Conservation (phyloP, 208 protist genomes). For the Wallacemonas sp. region DNA sequence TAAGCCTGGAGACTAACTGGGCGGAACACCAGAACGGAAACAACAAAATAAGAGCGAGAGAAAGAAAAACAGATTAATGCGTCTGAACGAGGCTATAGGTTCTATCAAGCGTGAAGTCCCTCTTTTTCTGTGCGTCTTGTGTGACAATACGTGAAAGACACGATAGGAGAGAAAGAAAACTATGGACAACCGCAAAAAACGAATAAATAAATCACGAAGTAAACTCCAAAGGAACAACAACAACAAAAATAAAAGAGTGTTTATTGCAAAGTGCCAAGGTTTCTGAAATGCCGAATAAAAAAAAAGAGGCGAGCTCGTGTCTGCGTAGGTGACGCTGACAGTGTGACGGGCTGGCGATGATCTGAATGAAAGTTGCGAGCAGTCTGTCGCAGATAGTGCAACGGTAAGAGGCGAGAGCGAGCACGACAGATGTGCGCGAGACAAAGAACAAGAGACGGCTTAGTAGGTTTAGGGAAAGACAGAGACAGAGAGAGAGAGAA, state of each 20-base stretch:
- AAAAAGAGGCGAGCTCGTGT: too few relatives aligned
- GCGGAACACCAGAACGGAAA: not conserved
- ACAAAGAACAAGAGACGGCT: not conserved
- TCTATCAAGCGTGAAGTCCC: not conserved
- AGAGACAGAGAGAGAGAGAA: not conserved
- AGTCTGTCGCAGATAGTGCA: too few relatives aligned
- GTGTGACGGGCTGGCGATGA: too few relatives aligned
- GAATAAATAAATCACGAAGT: too few relatives aligned
- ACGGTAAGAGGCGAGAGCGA: not conserved
- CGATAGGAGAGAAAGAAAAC: not conserved
- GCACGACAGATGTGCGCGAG: not conserved
- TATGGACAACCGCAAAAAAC: not conserved
- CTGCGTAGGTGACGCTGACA: too few relatives aligned
- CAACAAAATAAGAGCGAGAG: not conserved
- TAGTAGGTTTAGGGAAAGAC: not conserved
- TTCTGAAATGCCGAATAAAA: too few relatives aligned
- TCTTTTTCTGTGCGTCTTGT: not conserved
- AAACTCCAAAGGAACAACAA: too few relatives aligned
- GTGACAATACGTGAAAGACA: not conserved
- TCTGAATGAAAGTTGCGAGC: too few relatives aligned
- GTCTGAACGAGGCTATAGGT: not conserved
- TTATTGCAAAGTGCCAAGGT: too few relatives aligned
- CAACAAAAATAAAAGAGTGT: too few relatives aligned
- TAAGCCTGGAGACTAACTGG: too few relatives aligned
- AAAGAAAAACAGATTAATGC: not conserved